Evolutionary conservation across 202 grass and related monocot species (phyloP).

Genomic region (Eragrostis tef): DNA sequence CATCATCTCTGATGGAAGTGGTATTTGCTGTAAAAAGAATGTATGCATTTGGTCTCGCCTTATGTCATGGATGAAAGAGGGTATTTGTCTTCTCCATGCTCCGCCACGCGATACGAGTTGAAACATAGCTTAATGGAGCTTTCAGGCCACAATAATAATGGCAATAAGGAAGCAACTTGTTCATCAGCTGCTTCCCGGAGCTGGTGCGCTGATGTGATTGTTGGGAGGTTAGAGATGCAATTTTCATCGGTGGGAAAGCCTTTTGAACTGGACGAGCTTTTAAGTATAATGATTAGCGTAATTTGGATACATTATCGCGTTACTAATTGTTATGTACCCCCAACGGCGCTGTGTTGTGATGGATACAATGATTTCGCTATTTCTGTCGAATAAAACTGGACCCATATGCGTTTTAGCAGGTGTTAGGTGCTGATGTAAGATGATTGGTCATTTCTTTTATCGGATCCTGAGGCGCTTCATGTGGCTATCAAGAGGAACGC

Average conservation of each 20-base stretch:
- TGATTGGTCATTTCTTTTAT: conserved; percentile 49
- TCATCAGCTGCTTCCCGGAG: neutral
- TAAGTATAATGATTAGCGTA: conserved; percentile 36
- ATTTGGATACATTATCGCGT: conserved; percentile 33
- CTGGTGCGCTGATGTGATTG: conserved; percentile 44
- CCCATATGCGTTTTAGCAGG: conserved; percentile 44
- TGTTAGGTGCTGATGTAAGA: conserved; percentile 47
- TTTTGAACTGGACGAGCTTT: conserved; percentile 33
- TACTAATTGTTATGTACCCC: conserved; percentile 29
- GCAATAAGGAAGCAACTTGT: conserved; percentile 44
- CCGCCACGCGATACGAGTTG: conserved; percentile 29
- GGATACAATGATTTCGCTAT: conserved; percentile 48
- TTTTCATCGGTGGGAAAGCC: conserved; percentile 34
- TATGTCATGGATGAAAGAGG: conserved; percentile 45
- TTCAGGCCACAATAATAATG: conserved; percentile 19
- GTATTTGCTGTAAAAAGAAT: conserved; percentile 14
- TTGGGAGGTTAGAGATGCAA: neutral
- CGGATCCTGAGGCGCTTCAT: conserved; percentile 21
- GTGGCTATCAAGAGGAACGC: conserved; percentile 42
- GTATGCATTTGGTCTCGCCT: neutral
- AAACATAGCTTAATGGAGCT: conserved; percentile 38
- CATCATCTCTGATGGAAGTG: conserved; percentile 29
- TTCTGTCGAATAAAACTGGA: conserved; percentile 37
- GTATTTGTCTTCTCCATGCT: conserved; percentile 41
- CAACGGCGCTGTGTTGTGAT: conserved; percentile 49